A percentile compares a stretch with the other conserved stretches of the same genome.
These are phyloP conservation scores for Chaetoceros tenuissimus DNA, from an alignment of 108 stramenopile species.

Conservation along the genomic window DNA sequence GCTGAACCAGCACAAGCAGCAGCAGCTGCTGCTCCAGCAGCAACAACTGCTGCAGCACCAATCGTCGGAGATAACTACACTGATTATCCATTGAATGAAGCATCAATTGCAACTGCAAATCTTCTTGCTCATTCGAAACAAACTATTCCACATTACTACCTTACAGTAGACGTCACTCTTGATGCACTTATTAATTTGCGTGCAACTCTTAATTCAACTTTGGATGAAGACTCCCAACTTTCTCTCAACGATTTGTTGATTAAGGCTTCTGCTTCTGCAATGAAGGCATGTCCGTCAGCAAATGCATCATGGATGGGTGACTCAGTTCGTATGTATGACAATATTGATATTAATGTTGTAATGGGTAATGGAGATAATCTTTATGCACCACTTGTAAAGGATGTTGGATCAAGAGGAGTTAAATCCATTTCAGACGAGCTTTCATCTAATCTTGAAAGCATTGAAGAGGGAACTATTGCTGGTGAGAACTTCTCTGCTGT, in stretches of 20 bases:
- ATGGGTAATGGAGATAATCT: conserved; percentile 74
- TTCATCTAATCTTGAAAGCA: conserved; percentile 15
- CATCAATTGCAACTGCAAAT: conserved; percentile 58
- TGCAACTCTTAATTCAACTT: conserved; percentile 58
- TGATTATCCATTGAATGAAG: conserved; percentile 28
- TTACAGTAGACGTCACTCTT: conserved; percentile 85
- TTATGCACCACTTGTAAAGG: conserved; percentile 81
- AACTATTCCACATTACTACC: conserved; percentile 96
- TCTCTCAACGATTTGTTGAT: conserved; percentile 88
- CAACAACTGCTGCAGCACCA: conserved; percentile 18
- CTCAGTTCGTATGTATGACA: conserved; percentile 77
- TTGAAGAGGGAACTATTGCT: conserved; percentile 17
- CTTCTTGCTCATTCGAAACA: conserved; percentile 75
- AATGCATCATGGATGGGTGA: conserved; percentile 88
- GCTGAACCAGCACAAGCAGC: conserved; percentile 16
- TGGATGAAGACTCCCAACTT: conserved; percentile 57
- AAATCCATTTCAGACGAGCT: conserved; percentile 65
- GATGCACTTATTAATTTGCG: conserved; percentile 77
- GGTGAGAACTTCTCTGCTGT: conserved; percentile 32
- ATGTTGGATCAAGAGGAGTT: conserved; percentile 72
- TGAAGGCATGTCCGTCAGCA: conserved; percentile 80
- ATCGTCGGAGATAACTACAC: conserved; percentile 26
- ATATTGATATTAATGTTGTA: conserved; percentile 91
- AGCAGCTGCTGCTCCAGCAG: conserved; percentile 13
- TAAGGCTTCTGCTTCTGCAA: conserved; percentile 84